Conservation (phyloP, 768 basidiomycete genomes). For the Naganishia friedmannii region DNA sequence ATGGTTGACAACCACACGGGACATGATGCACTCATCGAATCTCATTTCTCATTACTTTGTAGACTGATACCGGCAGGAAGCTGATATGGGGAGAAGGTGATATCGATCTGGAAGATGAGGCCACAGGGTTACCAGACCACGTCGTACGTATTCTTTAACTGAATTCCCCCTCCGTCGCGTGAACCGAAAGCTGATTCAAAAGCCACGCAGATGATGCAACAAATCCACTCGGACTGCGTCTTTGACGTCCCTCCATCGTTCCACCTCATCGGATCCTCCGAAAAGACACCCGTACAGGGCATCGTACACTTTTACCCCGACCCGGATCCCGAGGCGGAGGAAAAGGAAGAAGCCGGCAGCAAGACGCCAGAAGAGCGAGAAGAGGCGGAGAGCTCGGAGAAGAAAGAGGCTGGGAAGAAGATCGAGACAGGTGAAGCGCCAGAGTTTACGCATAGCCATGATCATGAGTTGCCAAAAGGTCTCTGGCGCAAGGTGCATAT, state of each 20-base stretch:
- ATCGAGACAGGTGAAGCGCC: slow-evolving; percentile 27
- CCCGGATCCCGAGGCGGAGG: slow-evolving; percentile 9
- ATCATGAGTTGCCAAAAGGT: slow-evolving; percentile 34
- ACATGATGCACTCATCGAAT: not conserved
- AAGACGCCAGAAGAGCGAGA: slow-evolving; percentile 15
- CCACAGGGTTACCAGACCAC: slow-evolving; percentile 27
- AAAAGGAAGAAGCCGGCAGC: slow-evolving; percentile 2
- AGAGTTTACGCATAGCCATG: slow-evolving; percentile 39
- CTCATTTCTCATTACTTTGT: not conserved
- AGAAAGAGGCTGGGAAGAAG: slow-evolving; percentile 24
- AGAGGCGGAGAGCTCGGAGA: slow-evolving; percentile 8
- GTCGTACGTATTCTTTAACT: slow-evolving; percentile 30
- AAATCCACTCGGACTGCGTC: slow-evolving; percentile 44
- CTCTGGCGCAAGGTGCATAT: slow-evolving; percentile 40
- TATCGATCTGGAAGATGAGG: slow-evolving; percentile 23
- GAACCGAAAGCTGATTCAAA: not conserved
- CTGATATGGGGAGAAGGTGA: slow-evolving; percentile 37
- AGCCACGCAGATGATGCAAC: slow-evolving; percentile 38
- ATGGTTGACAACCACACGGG: no score
- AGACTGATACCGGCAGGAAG: slow-evolving; percentile 37
- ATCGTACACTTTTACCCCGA: slow-evolving; percentile 38
- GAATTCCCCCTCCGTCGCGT: not conserved
- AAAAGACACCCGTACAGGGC: slow-evolving; percentile 39
- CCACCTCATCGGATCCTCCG: slow-evolving; percentile 37
- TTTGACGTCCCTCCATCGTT: slow-evolving; percentile 34